These are phyloP conservation scores for Trichoderma sp. DNA, from an alignment of 2,329 filamentous ascomycete species.

Conservation along the genomic window DNA sequence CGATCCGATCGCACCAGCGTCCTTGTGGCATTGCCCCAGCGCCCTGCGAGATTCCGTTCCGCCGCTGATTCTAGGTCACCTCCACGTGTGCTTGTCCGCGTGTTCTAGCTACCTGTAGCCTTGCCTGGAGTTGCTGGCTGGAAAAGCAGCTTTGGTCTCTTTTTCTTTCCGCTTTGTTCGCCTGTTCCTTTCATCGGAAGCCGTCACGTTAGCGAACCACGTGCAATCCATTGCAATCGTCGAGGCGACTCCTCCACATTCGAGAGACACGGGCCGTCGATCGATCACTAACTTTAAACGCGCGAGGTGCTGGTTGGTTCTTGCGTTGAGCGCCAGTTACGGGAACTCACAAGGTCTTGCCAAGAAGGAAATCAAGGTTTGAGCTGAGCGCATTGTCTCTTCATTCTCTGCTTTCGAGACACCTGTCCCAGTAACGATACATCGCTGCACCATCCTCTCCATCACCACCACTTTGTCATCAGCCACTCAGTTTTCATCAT, in stretches of 20 bases:
- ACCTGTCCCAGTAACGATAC: conserved; percentile 36
- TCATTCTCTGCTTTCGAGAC: conserved; percentile 38
- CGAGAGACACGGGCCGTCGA: neutral
- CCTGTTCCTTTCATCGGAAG: neutral
- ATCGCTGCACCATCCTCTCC: conserved; percentile 37
- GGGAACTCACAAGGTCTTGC: conserved; percentile 12
- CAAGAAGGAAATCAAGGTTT: conserved; percentile 29
- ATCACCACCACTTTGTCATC: conserved; percentile 24
- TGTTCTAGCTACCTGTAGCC: neutral
- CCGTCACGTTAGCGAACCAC: neutral
- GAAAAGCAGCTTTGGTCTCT: neutral
- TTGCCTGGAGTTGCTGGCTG: neutral
- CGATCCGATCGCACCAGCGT: conserved; percentile 10
- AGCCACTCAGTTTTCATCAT: conserved; percentile 34
- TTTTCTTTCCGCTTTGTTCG: neutral
- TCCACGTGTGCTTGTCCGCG: conserved; percentile 3
- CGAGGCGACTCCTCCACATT: neutral
- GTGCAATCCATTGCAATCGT: neutral
- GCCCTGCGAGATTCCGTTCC: conserved; percentile 5
- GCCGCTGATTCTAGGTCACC: neutral
- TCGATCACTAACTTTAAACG: neutral
- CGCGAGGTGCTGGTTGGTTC: conserved; percentile 6
- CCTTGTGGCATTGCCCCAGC: neutral
- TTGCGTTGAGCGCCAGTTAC: neutral
- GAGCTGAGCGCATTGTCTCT: conserved; percentile 39